Evolutionary conservation across 257 asterid genomes (phyloP), one percentile per base, ranked within the genome.

Genomic region (Osmanthus fragrans): DNA sequence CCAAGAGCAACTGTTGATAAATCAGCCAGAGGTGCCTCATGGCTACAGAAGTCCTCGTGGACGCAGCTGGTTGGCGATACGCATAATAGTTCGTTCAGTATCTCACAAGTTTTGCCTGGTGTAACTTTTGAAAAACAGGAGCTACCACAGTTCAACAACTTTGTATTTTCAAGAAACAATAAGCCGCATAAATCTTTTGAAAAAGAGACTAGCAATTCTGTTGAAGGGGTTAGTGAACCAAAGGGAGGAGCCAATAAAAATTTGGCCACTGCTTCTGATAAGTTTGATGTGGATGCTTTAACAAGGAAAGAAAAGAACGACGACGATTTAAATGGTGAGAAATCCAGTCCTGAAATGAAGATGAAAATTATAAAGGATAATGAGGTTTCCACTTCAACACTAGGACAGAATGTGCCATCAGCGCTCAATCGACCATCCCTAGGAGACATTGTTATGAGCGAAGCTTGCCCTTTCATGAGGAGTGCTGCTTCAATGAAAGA

Each of bases 31-130:
- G 92, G 94, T 64, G 79, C 84, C 7, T 74, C 91, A 0, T 85
- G 91, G 91, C 71, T 79, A 73, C 88, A 91, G 58, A 90, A 86
- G 79, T 88, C 88, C 65, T 88, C 98, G 11, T 92, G 97, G 97
- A 76, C 86, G 70, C 89, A 91, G 74, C 84, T 92, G 75, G 86
- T 94, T 77, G 86, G 81, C 42, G 88, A 84, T 81, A 6, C 89
- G 60, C 85, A 34, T 36, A 80, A 64, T 71, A 91, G 84, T 68
- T 78, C 94, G 2, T 94, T 94, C 86, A 91, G 86, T 83, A 79
- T 94, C 74, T 82, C 92, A 5, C 94, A 91, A 36, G 76, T 92
- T 84, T 77, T 90, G 73, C 95, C 96, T 4, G 80, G 74, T 58
- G 70, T 47, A 5, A 72, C 85, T 45, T 71, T 23, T 51, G 87